Base-by-base conservation (phyloP, 1,284 basidiomycete genomes). In the Ustilago hordei region DNA sequence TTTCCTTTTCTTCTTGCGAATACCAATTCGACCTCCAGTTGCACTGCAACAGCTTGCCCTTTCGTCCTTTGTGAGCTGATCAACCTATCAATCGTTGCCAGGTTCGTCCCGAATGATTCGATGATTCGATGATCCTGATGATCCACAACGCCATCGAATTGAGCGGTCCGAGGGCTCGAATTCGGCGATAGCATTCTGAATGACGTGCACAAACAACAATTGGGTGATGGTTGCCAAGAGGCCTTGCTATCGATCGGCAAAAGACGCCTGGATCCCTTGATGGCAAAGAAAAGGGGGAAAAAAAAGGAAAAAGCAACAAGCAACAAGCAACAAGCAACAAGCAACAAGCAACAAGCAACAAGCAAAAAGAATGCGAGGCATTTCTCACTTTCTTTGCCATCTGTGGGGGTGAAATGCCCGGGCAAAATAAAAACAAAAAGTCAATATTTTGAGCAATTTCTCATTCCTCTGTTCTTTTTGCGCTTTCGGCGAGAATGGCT, bases 191-290 rank as follows among this genome's bases (percentile, higher is more conserved):
- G 41, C 41, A 19, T 13, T 28, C 23, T 11, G 41, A 17, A 13
- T 17, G 48, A 50, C 23, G 23, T 31, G 23, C 48, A 31, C 9
- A 32, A 50, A 31, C 9, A 32, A 50, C 12, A 50, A n/a, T 32
- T 50, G 48, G 48, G 28, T 17, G 48, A n/a, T 28, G 34, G 38
- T 11, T 50, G 45, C 57, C 45, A 48, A 48, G 34, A 15, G 43
- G 15, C 35, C 36, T 38, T 48, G 45, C 57, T 59, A 48, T 59
- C 45, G 57, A 59, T 59, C 45, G 57, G 45, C 43, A 34, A 28
- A 28, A 28, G 23, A 23, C 31, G 38, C 23, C 36, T 41, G 28
- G 36, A 23, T 55, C 17, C 32, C 11, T 55, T 38, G n/a, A 17
- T 2, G 12, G 15, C 5, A 11, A 28, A 41, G 13, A 19, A 43